phyloP scores from a whole-genome alignment of 1,284 basidiomycete genomes.

The Anthracocystis walkeri region DNA sequence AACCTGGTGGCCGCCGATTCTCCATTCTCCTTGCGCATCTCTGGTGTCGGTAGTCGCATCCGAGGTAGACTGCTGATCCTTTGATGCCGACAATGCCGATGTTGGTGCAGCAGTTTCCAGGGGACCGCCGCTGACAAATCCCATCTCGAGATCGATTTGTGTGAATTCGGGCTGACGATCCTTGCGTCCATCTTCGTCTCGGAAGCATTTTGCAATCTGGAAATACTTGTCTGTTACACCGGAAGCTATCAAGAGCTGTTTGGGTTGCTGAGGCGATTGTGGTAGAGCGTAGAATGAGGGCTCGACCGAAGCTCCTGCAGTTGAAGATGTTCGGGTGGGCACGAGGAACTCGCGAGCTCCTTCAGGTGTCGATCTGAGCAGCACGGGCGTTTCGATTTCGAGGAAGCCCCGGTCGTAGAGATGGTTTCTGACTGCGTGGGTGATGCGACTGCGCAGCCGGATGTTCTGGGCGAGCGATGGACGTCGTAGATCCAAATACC shows the following conservation, averaged over 20 bases:
- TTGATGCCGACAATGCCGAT: background rate
- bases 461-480: slow-evolving; percentile 80
- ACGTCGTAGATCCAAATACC: slow-evolving; percentile 88
- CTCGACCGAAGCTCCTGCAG: slow-evolving; percentile 54
- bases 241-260: slow-evolving; percentile 90
- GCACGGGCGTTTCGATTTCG: slow-evolving; percentile 91
- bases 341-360: slow-evolving; percentile 95
- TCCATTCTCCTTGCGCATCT: slow-evolving; percentile 73
- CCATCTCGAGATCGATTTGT: slow-evolving; percentile 96
- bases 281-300: slow-evolving; percentile 88
- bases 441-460: slow-evolving; percentile 81
- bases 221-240: slow-evolving; percentile 90
- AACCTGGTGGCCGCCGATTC: slow-evolving; percentile 73
- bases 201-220: slow-evolving; percentile 92
- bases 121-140: slow-evolving; percentile 81
- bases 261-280: slow-evolving; percentile 95
- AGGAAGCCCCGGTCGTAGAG: slow-evolving; percentile 82
- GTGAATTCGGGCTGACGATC: slow-evolving; percentile 97
- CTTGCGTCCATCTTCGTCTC: slow-evolving; percentile 92
- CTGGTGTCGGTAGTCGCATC: slow-evolving; percentile 9
- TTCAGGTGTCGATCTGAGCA: slow-evolving; percentile 93
- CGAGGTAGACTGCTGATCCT: background rate
- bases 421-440: slow-evolving; percentile 80
- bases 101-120: slow-evolving; percentile 69
- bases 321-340: slow-evolving; percentile 76